phyloP scores from a whole-genome alignment of 176 grass and related monocot genomes.

The Musa itinerans region DNA sequence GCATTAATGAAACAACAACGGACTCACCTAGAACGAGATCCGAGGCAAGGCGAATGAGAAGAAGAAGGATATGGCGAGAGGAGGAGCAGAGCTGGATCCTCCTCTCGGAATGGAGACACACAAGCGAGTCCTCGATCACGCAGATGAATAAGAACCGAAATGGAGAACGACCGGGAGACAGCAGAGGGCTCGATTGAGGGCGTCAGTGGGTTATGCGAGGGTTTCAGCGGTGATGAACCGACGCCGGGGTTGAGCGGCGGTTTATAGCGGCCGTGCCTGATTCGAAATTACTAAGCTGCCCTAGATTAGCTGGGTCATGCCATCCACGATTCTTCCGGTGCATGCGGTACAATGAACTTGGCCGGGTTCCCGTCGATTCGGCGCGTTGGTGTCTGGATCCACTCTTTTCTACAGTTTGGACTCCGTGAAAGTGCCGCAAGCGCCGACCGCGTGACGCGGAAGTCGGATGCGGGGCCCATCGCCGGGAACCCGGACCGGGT shows the following conservation, averaged over 20 bases:
- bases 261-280: neutral
- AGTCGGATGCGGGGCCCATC: no score
- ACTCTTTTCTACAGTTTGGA: neutral
- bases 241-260: neutral
- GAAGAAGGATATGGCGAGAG: neutral
- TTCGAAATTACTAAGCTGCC: neutral
- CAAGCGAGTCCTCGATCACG: neutral
- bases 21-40: neutral
- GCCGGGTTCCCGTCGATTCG: neutral
- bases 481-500: no score
- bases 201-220: neutral
- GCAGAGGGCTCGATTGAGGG: neutral
- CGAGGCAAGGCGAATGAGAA: neutral
- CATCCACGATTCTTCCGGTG: neutral
- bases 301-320: neutral
- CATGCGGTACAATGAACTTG: neutral
- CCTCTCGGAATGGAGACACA: neutral
- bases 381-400: neutral
- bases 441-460: no score
- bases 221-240: neutral
- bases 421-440: no score
- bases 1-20: neutral
- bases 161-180: neutral
- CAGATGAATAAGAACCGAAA: neutral
- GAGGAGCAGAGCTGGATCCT: neutral